These are phyloP conservation scores for Debaryomyces robertsiae DNA, from an alignment of 1,139 yeast genomes.

Conservation along the genomic window DNA sequence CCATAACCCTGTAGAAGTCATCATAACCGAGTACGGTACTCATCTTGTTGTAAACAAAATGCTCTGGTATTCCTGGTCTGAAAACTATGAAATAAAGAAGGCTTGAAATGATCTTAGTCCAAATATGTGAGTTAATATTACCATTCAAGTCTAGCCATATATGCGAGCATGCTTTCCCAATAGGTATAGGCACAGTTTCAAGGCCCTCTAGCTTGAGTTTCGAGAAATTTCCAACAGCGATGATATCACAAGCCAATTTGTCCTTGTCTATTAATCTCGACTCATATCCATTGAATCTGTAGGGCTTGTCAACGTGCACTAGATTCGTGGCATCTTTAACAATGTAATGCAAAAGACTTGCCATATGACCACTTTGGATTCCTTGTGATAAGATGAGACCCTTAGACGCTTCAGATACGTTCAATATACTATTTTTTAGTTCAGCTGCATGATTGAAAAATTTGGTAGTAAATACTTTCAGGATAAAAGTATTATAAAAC, in stretches of 20 bases:
- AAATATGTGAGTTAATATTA: constrained; percentile 55
- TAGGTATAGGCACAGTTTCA: constrained; percentile 46
- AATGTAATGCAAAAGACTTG: constrained; percentile 51
- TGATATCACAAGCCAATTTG: constrained; percentile 63
- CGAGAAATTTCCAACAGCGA: constrained; percentile 24
- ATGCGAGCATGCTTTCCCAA: constrained; percentile 63
- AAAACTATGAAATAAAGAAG: constrained; percentile 54
- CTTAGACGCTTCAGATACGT: constrained; percentile 41
- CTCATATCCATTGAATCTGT: constrained; percentile 56
- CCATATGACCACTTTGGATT: constrained; percentile 60
- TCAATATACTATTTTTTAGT: constrained; percentile 43
- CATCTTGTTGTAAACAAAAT: constrained; percentile 36
- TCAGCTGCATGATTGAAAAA: constrained; percentile 49
- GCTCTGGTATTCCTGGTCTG: constrained; percentile 63
- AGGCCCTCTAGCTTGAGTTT: constrained; percentile 5
- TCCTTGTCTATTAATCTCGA: constrained; percentile 65
- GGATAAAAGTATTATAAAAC: constrained; percentile 43
- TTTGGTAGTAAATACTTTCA: constrained; percentile 37
- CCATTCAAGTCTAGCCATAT: constrained; percentile 77
- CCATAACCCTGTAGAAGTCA: constrained; percentile 54
- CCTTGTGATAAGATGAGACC: constrained; percentile 62
- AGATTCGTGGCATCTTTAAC: constrained; percentile 40
- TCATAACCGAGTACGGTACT: constrained; percentile 43
- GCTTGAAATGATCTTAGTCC: constrained; percentile 58
- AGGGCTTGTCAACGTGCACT: constrained; percentile 55